Base-by-base conservation (phyloP, 345 rosid species). In the Tarenaya hassleriana region DNA sequence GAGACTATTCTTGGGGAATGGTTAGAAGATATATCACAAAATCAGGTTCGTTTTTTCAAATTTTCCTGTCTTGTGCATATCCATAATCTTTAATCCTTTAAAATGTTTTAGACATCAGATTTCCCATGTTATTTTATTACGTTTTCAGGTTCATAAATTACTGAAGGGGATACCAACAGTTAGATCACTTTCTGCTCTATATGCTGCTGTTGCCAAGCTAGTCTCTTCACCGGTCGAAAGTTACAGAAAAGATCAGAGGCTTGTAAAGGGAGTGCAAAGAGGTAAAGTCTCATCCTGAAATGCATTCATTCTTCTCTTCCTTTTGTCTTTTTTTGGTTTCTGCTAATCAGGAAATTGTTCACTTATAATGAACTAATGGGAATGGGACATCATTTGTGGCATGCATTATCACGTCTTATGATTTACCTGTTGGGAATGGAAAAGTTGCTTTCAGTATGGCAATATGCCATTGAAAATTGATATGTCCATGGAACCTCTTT, bases 21-120 rank as follows among this genome's bases (percentile, higher is more conserved):
- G 97, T 67, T 90, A 79, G 94, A 82, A 73, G 97, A 90, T 75
- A 65, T 90, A 56, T 90, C 94, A 41, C 96, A 82, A 68, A 86
- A 86, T 80, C 97, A 90, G 95, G 97, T 90, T 58, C 32, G 11
- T 13, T 41, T 29, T 12, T 34, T 35, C 54, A 47, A 14, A 15
- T 24, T 44, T 3, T 40, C 21, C 8, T 34, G 15, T 44, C 44
- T 50, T 57, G 45, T 41, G 44, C 66, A 34, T 58, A 50, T 45
- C 34, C 11, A 39, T 39, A 37, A 20, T 65, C 58, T 20, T 2
- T 48, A 52, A 34, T 50, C 42, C 50, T 20, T 52, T 43, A 46
- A 31, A 16, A 49, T 38, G 18, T 46, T 69, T 20, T 51, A 31
- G 34, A 59, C 46, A 34, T 33, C 2, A 46, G 59, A 20, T 53